A percentile compares a stretch with the other conserved stretches of the same genome.
Evolutionary conservation across 2,329 filamentous ascomycete species (phyloP).

Genomic region (Fusarium armeniacum): DNA sequence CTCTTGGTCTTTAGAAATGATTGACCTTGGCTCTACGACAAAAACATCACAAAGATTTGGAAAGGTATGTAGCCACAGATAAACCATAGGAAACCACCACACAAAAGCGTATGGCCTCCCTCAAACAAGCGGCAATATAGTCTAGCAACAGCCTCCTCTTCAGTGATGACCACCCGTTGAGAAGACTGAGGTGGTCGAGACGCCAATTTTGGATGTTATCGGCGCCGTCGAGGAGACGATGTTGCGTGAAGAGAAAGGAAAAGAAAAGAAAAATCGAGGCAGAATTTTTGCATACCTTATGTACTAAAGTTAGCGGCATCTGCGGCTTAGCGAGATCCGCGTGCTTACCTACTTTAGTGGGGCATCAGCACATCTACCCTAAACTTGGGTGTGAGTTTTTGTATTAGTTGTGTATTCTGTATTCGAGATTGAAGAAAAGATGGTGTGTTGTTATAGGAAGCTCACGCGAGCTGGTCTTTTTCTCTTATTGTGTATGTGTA

Average conservation of each 20-base stretch:
- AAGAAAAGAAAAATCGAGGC: conserved; percentile 11
- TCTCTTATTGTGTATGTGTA: neutral
- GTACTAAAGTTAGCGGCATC: conserved; percentile 29
- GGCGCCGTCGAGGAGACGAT: conserved; percentile 47
- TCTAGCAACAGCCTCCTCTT: conserved; percentile 55
- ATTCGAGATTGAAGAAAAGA: neutral
- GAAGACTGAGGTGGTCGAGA: conserved; percentile 41
- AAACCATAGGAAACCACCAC: conserved; percentile 61
- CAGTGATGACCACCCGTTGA: conserved; percentile 46
- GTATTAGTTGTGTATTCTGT: conserved; percentile 1
- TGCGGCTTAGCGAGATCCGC: conserved; percentile 23
- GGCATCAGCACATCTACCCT: neutral
- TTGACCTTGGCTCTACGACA: neutral
- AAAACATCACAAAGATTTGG: conserved; percentile 12
- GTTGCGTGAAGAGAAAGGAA: conserved; percentile 53
- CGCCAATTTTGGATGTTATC: conserved; percentile 46
- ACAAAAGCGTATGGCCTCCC: conserved; percentile 58
- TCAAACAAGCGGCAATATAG: conserved; percentile 60
- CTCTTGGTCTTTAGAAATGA: neutral
- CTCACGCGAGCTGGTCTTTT: conserved; percentile 26
- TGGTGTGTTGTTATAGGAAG: conserved; percentile 6
- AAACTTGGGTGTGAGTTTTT: neutral
- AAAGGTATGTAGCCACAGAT: conserved; percentile 57
- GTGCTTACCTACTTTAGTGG: conserved; percentile 2
- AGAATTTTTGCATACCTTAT: conserved; percentile 28